Evolutionary conservation across 2,329 filamentous ascomycete genomes (phyloP).

Genomic region (Nigrospora oryzae): DNA sequence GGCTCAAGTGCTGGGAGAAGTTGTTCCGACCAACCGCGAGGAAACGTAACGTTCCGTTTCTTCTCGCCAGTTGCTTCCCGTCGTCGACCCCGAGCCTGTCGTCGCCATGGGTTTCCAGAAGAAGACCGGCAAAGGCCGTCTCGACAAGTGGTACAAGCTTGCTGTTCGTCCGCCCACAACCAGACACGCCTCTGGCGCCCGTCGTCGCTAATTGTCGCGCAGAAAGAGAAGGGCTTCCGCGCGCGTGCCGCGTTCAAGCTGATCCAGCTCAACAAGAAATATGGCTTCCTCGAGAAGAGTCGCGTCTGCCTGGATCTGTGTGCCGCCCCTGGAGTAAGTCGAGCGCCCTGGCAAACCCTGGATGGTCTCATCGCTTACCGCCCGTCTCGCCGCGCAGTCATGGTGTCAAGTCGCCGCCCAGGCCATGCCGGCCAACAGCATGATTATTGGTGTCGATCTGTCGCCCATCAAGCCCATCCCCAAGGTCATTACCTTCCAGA

Average conservation of each 20-base stretch:
- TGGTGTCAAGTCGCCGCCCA: slow-evolving; percentile 97
- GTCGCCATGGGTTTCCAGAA: slow-evolving; percentile 84
- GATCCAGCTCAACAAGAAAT: slow-evolving; percentile 98
- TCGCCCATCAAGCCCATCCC: slow-evolving; percentile 94
- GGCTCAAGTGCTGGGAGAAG: no score
- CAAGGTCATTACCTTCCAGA: slow-evolving; percentile 88
- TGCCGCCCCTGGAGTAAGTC: slow-evolving; percentile 67
- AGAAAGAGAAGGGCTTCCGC: slow-evolving; percentile 92
- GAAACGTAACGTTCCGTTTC: no score
- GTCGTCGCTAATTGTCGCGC: not conserved
- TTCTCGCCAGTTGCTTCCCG: no score
- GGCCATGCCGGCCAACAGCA: slow-evolving; percentile 81
- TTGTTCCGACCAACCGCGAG: no score
- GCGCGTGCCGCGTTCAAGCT: slow-evolving; percentile 96
- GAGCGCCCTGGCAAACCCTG: not conserved
- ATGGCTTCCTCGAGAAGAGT: slow-evolving; percentile 94
- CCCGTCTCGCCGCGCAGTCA: slow-evolving; percentile 40
- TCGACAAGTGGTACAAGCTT: slow-evolving; percentile 98
- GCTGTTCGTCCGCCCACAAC: slow-evolving; percentile 32
- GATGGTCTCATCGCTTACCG: slow-evolving; percentile 16
- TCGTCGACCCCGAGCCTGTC: not conserved
- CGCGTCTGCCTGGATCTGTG: slow-evolving; percentile 96
- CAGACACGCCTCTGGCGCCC: no score
- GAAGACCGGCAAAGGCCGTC: slow-evolving; percentile 96
- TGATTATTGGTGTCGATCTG: slow-evolving; percentile 92